phyloP scores from a whole-genome alignment of 805 yeast genomes.

The Starmerella bombicola region DNA sequence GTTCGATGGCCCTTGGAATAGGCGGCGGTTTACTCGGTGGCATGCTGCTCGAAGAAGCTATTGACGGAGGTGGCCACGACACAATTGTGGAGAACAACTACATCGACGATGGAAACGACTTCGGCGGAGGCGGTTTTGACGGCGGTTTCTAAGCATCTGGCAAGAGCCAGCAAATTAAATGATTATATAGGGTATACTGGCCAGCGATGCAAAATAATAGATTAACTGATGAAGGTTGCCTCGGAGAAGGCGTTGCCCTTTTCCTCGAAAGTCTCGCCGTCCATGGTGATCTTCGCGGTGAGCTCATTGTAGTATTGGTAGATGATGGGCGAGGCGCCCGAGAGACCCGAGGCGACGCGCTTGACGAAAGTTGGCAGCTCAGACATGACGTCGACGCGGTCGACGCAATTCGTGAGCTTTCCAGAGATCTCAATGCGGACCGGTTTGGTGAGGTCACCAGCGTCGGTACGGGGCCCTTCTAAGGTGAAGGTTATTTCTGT shows the following conservation, averaged over 20 bases:
- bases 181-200: too few relatives aligned
- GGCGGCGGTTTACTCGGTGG: constrained; percentile 27
- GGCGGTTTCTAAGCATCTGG: too few relatives aligned
- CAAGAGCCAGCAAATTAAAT: too few relatives aligned
- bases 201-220: constrained; percentile 11
- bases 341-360: constrained; percentile 83
- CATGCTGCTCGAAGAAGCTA: constrained; percentile 22
- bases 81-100: constrained; percentile 30
- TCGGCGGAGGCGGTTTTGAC: constrained; percentile 17
- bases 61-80: constrained; percentile 11
- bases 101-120: constrained; percentile 21
- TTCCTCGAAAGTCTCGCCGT: constrained; percentile 36
- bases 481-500: constrained; percentile 47
- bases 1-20: constrained; percentile 32
- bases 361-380: constrained; percentile 92
- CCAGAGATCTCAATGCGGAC: constrained; percentile 47
- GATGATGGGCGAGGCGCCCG: constrained; percentile 93
- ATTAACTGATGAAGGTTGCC: constrained; percentile 57
- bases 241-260: constrained; percentile 61
- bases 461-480: constrained; percentile 38
- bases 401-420: constrained; percentile 49
- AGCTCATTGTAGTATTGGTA: constrained; percentile 74
- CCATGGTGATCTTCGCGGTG: constrained; percentile 35
- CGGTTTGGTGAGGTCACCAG: constrained; percentile 25
- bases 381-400: constrained; percentile 94